Conservation (phyloP, 345 rosid genomes). For the Sisymbrium irio region DNA sequence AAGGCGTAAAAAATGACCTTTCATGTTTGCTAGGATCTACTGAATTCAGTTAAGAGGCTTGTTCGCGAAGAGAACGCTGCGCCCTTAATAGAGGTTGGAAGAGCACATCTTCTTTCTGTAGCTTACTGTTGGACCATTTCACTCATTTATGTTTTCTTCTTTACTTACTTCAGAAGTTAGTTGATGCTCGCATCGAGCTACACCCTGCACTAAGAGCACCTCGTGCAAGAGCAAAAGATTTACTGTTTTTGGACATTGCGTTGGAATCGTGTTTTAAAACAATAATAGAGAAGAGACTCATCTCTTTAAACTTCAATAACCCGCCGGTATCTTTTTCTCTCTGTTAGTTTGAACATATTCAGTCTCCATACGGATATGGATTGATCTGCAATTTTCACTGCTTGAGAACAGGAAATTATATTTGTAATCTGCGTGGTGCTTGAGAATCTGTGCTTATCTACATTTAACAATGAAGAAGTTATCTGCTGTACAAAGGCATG, state of each 20-base stretch:
- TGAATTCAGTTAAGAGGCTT: conserved; percentile 60
- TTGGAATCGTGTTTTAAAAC: conserved; percentile 91
- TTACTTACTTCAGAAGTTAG: conserved; percentile 56
- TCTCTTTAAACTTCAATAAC: conserved; percentile 60
- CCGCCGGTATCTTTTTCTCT: conserved; percentile 57
- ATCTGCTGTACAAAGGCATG: conserved; percentile 75
- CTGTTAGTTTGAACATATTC: background rate
- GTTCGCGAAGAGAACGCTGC: conserved; percentile 72
- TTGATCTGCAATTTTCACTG: background rate
- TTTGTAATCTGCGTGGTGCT: conserved; percentile 65
- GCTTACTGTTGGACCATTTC: background rate
- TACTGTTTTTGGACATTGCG: conserved; percentile 82
- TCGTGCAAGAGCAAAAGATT: conserved; percentile 73
- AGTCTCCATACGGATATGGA: background rate
- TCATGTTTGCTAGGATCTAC: conserved; percentile 55
- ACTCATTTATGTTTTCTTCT: background rate
- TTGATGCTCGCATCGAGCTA: conserved; percentile 93
- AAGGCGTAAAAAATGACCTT: background rate
- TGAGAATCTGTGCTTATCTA: conserved; percentile 84
- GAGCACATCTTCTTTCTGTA: conserved; percentile 1
- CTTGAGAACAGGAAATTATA: conserved; percentile 67
- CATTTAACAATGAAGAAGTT: conserved; percentile 85
- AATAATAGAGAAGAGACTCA: conserved; percentile 79
- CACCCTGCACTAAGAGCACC: conserved; percentile 63
- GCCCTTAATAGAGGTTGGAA: conserved; percentile 67